Evolutionary conservation across 768 basidiomycete genomes (phyloP), one percentile per base, ranked within the genome.

Genomic region (Rhizopogon vinicolor): DNA sequence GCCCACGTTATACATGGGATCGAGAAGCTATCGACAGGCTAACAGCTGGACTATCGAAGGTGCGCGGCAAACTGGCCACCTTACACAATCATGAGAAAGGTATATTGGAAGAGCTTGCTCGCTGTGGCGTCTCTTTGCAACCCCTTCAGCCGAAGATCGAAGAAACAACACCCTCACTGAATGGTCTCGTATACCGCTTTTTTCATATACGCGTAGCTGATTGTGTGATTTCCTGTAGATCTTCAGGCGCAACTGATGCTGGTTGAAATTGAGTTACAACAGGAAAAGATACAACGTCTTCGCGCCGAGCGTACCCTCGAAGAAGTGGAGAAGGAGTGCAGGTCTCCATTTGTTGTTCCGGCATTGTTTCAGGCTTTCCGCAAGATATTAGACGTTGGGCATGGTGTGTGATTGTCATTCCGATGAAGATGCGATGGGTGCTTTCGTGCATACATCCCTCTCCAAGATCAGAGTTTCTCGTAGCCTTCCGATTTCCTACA

Each of bases 271-370:
- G 70, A 79, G 31, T 55, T 82, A 22, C 66, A 51, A 29, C 57
- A 62, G 3, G 80, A 81, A 64, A 69, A 68, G 14, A 60, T 58
- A 44, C 62, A 59, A 51, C 66, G 80, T 39, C 37, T 65, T n/a
- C 74, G 75, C 54, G 75, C 75, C 3, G 84, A 85, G 57, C 66
- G 61, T 10, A 64, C 69, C 13, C 60, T 85, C 58, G 61, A 59
- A 44, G 83, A 83, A 19, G 69, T 86, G 14, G 69, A 76, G 57
- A 68, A 73, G 51, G 84, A 86, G 62, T 75, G 78, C 53, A 68
- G 65, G 48, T 63, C 71, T 55, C 85, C 85, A 12, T 86, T 86
- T 58, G 71, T 85, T 40, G 81, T 82, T 3, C 83, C 84, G 8
- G 80, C 78, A 9, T 64, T 86, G 58, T 66, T 84, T 55, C 78